Evolutionary conservation across 2,329 filamentous ascomycete species (phyloP).

Genomic region (Diplodia seriata): DNA sequence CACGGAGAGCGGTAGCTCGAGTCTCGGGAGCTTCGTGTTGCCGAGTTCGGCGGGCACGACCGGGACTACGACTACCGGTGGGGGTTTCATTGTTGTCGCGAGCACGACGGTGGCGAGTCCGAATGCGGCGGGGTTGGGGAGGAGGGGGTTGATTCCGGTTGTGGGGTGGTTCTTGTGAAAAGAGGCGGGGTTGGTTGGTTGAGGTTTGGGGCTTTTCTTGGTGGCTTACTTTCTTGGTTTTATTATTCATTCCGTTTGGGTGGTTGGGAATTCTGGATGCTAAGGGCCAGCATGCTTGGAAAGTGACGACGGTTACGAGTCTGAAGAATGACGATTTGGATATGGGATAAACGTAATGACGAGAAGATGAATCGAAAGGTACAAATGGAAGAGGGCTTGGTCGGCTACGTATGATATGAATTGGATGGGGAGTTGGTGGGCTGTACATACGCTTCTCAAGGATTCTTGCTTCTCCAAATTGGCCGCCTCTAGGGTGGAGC

Average conservation of each 20-base stretch:
- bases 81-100: conserved; percentile 31
- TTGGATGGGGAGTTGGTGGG: conserved; percentile 5
- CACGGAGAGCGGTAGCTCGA: neutral
- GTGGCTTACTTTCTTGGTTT: neutral
- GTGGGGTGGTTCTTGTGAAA: conserved; percentile 17
- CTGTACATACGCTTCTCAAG: conserved; percentile 15
- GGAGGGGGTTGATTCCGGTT: conserved; percentile 22
- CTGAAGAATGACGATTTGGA: conserved; percentile 4
- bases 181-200: neutral
- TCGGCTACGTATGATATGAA: conserved; percentile 4
- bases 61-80: neutral
- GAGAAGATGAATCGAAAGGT: neutral
- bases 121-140: conserved; percentile 24
- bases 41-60: conserved; percentile 15
- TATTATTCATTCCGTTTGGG: neutral
- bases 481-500: conserved; percentile 21
- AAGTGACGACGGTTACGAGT: conserved; percentile 19
- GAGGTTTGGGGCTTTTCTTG: neutral
- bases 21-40: conserved; percentile 39
- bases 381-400: neutral
- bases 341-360: conserved; percentile 12
- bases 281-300: neutral
- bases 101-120: conserved; percentile 32
- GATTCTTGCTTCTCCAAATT: conserved; percentile 13
- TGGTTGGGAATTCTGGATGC: neutral